These are phyloP conservation scores for Bipolaris oryzae DNA, from an alignment of 2,329 filamentous ascomycete species.

Conservation along the genomic window DNA sequence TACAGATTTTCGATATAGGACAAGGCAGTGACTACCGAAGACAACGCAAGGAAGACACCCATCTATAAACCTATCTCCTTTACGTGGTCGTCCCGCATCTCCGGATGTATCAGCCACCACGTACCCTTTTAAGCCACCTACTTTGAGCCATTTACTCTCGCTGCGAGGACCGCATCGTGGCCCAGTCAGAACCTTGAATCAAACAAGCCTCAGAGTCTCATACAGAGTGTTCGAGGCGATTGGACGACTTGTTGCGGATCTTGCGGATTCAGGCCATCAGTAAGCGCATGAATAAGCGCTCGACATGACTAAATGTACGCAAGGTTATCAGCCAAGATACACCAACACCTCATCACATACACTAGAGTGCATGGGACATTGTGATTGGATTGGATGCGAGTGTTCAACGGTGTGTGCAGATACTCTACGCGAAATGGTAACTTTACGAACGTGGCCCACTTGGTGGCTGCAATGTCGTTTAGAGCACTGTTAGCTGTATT, in stretches of 20 bases:
- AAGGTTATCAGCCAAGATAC: neutral
- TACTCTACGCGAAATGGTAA: neutral
- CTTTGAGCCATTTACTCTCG: neutral
- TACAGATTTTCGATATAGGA: neutral
- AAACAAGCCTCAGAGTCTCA: neutral
- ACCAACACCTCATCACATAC: neutral
- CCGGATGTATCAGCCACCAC: slow-evolving; percentile 2
- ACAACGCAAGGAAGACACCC: neutral
- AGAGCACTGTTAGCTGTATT: no score
- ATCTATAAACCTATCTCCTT: neutral
- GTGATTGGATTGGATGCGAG: neutral
- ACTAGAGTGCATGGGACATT: neutral
- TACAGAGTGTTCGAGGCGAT: neutral
- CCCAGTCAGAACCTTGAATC: neutral
- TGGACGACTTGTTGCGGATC: slow-evolving; percentile 1
- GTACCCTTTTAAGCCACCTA: neutral
- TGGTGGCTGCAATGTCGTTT: no score
- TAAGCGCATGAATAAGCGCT: slow-evolving; percentile 18
- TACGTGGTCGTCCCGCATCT: neutral
- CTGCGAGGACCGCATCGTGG: neutral
- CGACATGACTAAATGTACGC: slow-evolving; percentile 2
- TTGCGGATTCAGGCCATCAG: slow-evolving; percentile 3
- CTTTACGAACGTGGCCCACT: neutral
- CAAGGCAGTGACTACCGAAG: neutral
- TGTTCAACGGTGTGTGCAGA: neutral